Conservation (phyloP, 2,329 filamentous ascomycete genomes). For the Ascochyta pisi region DNA sequence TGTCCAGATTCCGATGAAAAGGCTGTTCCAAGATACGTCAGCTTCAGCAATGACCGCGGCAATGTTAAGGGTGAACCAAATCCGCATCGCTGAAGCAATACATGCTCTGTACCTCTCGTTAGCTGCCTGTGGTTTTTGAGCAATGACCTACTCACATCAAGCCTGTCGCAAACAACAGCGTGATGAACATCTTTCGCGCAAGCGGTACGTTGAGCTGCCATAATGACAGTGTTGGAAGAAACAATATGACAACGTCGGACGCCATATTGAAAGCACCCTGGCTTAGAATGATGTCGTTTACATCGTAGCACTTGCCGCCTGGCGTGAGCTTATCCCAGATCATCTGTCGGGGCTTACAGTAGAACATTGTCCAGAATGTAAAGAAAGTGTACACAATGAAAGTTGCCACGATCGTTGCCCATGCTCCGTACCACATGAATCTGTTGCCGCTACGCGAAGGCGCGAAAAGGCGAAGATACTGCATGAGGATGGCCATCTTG, state of each 20-base stretch:
- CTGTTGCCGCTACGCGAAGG: conserved; percentile 28
- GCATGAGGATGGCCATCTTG: conserved; percentile 38
- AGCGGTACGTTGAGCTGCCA: conserved; percentile 34
- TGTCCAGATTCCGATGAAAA: conserved; percentile 39
- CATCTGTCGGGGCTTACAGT: conserved; percentile 31
- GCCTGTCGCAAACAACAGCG: conserved; percentile 34
- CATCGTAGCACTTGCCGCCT: conserved; percentile 31
- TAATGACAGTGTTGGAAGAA: conserved; percentile 31
- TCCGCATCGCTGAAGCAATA: conserved; percentile 36
- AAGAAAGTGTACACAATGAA: conserved; percentile 34
- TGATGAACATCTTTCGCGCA: conserved; percentile 34
- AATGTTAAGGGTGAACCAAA: conserved; percentile 36
- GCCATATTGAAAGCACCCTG: conserved; percentile 37
- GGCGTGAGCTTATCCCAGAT: conserved; percentile 37
- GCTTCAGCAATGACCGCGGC: conserved; percentile 26
- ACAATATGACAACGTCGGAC: conserved; percentile 34
- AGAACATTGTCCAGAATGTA: conserved; percentile 38
- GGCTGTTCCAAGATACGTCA: conserved; percentile 36
- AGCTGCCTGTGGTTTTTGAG: background rate
- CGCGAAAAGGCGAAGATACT: conserved; percentile 39
- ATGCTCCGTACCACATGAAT: conserved; percentile 36
- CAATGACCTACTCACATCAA: conserved; percentile 28
- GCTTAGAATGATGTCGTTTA: conserved; percentile 31
- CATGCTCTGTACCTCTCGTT: conserved; percentile 27
- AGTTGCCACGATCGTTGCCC: conserved; percentile 26